Evolutionary conservation across 2,329 filamentous ascomycete genomes (phyloP).

Genomic region (Drechslerella dactyloides): DNA sequence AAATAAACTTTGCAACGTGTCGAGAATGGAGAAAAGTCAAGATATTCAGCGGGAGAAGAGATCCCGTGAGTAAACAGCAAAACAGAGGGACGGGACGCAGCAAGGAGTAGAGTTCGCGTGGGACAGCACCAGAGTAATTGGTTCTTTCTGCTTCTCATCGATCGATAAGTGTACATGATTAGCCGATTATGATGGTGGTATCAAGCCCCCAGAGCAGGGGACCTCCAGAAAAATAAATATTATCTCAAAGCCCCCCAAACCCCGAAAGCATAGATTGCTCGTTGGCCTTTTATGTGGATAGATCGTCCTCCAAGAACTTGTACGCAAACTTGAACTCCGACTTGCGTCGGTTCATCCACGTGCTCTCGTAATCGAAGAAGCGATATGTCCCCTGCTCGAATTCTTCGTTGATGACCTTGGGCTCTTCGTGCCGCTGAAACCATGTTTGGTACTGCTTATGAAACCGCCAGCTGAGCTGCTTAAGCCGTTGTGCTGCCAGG

Average conservation of each 20-base stretch:
- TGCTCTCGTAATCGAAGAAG: constrained; percentile 99
- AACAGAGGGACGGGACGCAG: neutral
- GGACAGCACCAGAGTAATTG: neutral
- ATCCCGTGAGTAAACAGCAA: constrained; percentile 2
- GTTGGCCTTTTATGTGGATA: constrained; percentile 60
- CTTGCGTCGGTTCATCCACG: constrained; percentile 66
- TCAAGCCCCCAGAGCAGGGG: neutral
- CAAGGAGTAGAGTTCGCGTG: neutral
- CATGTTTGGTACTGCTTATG: constrained; percentile 99
- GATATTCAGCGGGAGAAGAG: constrained; percentile 16
- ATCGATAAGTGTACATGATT: neutral
- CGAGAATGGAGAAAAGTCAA: constrained; percentile 3
- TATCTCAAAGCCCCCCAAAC: constrained; percentile 1
- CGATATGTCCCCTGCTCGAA: constrained; percentile 98
- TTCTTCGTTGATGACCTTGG: constrained; percentile 97
- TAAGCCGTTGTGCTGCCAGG: constrained; percentile 92
- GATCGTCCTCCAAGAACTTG: constrained; percentile 95
- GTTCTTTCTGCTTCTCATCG: neutral
- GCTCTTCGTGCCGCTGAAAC: constrained; percentile 98
- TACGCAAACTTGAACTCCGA: constrained; percentile 87
- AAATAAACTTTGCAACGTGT: constrained; percentile 8
- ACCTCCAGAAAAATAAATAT: neutral
- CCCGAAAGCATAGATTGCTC: neutral
- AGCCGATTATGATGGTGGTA: neutral
- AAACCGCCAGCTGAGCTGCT: constrained; percentile 98